Evolutionary conservation across 2,329 filamentous ascomycete species (phyloP).

Genomic region (Karstenula rhodostoma): DNA sequence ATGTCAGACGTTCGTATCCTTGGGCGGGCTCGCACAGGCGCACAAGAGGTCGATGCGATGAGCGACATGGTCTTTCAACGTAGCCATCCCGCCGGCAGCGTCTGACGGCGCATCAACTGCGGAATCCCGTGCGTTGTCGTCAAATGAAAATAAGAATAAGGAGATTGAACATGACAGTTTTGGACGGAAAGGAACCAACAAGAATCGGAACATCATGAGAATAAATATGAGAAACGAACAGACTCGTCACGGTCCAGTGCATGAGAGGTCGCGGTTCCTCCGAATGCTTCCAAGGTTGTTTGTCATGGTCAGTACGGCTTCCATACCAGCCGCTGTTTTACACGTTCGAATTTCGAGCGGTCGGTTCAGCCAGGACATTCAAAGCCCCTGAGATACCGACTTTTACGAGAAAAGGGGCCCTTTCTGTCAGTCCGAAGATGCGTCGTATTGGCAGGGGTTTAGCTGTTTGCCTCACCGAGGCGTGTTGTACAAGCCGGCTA

Average conservation of each 20-base stretch:
- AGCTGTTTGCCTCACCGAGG: background rate
- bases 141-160: background rate
- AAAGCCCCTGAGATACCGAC: background rate
- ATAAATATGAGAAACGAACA: background rate
- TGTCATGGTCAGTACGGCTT: background rate
- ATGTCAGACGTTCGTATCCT: background rate
- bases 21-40: background rate
- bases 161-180: background rate
- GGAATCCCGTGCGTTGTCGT: background rate
- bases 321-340: no score
- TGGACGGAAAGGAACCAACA: no score
- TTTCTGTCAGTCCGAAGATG: background rate
- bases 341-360: background rate
- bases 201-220: background rate
- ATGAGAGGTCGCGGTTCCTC: no score
- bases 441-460: background rate
- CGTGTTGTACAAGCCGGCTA: slow-evolving; percentile 1
- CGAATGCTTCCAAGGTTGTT: background rate
- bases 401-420: background rate
- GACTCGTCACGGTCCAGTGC: no score
- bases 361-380: background rate
- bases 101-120: background rate
- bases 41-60: no score
- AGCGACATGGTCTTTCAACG: background rate
- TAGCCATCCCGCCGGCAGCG: background rate